phyloP scores from a whole-genome alignment of 176 grass and related monocot species.

The Tillandsia leiboldiana region DNA sequence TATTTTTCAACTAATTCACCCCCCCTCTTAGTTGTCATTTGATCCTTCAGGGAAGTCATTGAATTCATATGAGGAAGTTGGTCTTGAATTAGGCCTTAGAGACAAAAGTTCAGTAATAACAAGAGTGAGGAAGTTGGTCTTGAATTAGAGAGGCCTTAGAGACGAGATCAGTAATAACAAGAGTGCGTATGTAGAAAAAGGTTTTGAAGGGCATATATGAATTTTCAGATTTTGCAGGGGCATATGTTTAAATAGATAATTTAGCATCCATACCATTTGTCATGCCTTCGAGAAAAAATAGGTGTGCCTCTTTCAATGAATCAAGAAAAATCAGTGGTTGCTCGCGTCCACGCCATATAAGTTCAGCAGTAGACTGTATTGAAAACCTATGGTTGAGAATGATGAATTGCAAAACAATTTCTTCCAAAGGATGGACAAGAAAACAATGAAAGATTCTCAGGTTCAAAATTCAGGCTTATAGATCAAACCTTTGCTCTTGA shows the following conservation, averaged over 20 bases:
- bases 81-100: too few relatives aligned
- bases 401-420: neutral
- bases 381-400: constrained; percentile 5
- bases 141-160: too few relatives aligned
- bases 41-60: neutral
- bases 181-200: too few relatives aligned
- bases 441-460: neutral
- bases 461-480: constrained; percentile 10
- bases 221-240: too few relatives aligned
- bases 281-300: constrained; percentile 88
- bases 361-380: constrained; percentile 54
- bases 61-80: too few relatives aligned
- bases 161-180: too few relatives aligned
- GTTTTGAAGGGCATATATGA: too few relatives aligned
- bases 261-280: constrained; percentile 47
- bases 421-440: neutral
- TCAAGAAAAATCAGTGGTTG: constrained; percentile 65
- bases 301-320: constrained; percentile 72
- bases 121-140: too few relatives aligned
- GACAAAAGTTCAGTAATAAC: too few relatives aligned
- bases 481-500: constrained; percentile 62
- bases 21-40: too few relatives aligned
- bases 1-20: too few relatives aligned
- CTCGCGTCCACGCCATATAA: constrained; percentile 54
- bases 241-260: too few relatives aligned